Conservation (phyloP, 495 filamentous ascomycete genomes). For the Recurvomyces mirabilis region DNA sequence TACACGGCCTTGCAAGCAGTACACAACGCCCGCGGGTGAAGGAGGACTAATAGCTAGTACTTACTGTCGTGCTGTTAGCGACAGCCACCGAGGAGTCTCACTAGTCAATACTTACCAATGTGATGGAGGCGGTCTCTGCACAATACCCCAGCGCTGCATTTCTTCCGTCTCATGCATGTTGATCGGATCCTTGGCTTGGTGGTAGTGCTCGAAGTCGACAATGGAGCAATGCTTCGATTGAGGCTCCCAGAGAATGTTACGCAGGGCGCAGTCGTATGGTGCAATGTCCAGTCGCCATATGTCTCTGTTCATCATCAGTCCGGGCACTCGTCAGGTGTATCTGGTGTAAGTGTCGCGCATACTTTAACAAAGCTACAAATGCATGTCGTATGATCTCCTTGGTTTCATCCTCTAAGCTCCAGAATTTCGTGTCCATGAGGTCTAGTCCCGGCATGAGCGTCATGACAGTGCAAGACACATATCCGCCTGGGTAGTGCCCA, state of each 20-base stretch:
- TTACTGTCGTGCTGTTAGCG: no score
- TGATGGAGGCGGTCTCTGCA: conserved; percentile 6
- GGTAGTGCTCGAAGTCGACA: conserved; percentile 19
- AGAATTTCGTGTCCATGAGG: conserved; percentile 12
- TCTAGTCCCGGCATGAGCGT: conserved; percentile 10
- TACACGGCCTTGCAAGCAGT: no score
- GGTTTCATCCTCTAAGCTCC: conserved; percentile 3
- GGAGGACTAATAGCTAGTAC: no score
- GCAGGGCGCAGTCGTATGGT: conserved; percentile 15
- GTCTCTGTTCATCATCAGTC: neutral
- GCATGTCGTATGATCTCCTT: conserved; percentile 4
- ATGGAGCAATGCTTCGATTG: neutral
- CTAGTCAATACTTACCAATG: no score
- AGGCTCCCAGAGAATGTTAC: conserved; percentile 12
- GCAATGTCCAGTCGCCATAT: conserved; percentile 11
- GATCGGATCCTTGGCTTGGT: conserved; percentile 9
- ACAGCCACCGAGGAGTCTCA: no score
- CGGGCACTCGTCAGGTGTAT: neutral
- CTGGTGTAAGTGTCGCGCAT: neutral
- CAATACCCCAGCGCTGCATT: conserved; percentile 15
- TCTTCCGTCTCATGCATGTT: conserved; percentile 13
- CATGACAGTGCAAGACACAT: conserved; percentile 16
- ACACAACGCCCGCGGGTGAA: no score
- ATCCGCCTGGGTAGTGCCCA: conserved; percentile 12
- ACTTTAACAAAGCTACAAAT: conserved; percentile 7